Base-by-base conservation (phyloP, 192 early-diverging fungal species). In the Backusella tuberculispora region DNA sequence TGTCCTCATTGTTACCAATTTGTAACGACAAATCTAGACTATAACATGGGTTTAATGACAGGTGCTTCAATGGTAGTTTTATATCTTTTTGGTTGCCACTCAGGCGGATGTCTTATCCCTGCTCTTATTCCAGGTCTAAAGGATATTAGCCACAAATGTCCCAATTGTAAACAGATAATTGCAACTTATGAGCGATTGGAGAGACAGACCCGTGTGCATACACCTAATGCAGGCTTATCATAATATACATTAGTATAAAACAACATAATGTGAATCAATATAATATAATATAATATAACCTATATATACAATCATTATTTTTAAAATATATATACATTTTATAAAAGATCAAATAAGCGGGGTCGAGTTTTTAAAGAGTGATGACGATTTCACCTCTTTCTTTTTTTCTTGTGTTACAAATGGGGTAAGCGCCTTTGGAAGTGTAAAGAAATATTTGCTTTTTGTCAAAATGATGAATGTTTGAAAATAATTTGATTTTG, bases 11-110 rank as follows among this genome's bases (percentile, higher is more conserved):
- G 53, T 12, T 13, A 60, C 26, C 53, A 26, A 24, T 60, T 60
- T 60, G 53, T 60, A 12, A 24, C 53, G 13, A 60, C 53, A 0
- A 60, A 8, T 3, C 12, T 60, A 12, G 53, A 60, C 53, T 26
- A 60, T 19, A 60, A 60, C 8, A 60, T 60, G 53, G 53, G 53
- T 10, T 60, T 60, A 60, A 60, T 60, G 53, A 60, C 53, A 4
- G 53, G 53, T 26, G 53, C 53, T 26, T 60, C 53, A 10, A 60
- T 60, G 53, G 53, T 60, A 10, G 13, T 60, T 9, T 26, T 60
- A 24, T 60, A 60, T 24, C 53, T 60, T 60, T 60, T 60, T 60
- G 53, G 53, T 24, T 60, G 53, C 10, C 53, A 60, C 21, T 60
- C 53, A 26, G 53, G 53, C 0, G 53, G 53, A 9, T 60, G 53